These are phyloP conservation scores for Trichosporon sp. DNA, from an alignment of 1,284 basidiomycete species.

Conservation along the genomic window DNA sequence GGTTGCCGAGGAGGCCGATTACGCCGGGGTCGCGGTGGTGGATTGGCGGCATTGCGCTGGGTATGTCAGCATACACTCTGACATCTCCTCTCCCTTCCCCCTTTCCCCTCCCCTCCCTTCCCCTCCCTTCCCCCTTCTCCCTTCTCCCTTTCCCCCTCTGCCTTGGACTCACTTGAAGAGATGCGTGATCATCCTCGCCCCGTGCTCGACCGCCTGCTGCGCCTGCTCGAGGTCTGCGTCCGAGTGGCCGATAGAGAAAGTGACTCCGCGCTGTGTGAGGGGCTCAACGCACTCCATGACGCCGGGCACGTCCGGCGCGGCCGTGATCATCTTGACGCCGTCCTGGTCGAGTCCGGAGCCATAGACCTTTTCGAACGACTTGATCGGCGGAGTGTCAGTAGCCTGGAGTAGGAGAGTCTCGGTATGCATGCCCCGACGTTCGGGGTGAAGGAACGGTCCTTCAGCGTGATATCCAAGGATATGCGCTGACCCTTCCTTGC, in stretches of 20 bases:
- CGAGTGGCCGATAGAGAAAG: conserved; percentile 80
- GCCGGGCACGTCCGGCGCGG: conserved; percentile 77
- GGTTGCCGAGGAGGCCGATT: conserved; percentile 76
- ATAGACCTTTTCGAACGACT: conserved; percentile 66
- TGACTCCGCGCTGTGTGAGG: conserved; percentile 61
- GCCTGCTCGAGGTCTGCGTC: conserved; percentile 39
- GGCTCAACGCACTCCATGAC: conserved; percentile 64
- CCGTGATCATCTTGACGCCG: conserved; percentile 75
- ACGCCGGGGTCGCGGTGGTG: conserved; percentile 53
- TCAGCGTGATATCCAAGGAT: conserved; percentile 83
- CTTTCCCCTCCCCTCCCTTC: too few species aligned
- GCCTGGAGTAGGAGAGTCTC: conserved; percentile 64
- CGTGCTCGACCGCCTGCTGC: conserved; percentile 31
- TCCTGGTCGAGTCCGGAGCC: conserved; percentile 52
- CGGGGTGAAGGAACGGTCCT: conserved; percentile 71
- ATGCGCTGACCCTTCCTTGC: conserved; percentile 51
- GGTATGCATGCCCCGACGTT: conserved; percentile 69
- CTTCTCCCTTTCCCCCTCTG: background rate
- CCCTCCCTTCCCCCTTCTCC: too few species aligned
- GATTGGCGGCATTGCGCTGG: conserved; percentile 35
- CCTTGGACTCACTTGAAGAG: conserved; percentile 65
- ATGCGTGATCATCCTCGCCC: conserved; percentile 78
- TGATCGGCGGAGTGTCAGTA: conserved; percentile 15
- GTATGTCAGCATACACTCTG: conserved; percentile 4
- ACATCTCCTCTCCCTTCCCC: too few species aligned